Conservation (phyloP, 2,329 filamentous ascomycete species). For the Hortaea werneckii region DNA sequence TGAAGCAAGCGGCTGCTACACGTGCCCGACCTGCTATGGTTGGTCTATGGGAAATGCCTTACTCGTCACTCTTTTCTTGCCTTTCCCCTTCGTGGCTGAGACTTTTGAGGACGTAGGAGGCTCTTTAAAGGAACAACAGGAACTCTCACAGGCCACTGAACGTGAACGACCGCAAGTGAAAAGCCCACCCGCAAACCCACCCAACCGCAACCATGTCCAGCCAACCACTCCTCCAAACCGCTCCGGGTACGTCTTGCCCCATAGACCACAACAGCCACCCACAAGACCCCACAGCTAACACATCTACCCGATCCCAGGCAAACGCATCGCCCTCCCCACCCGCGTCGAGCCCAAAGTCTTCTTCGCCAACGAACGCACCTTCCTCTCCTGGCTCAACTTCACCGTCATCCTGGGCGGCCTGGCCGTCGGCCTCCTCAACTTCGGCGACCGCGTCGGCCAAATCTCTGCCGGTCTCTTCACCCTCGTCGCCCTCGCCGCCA, state of each 20-base stretch:
- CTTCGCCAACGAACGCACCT: slow-evolving; percentile 99
- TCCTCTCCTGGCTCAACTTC: slow-evolving; percentile 99
- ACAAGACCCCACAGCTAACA: background rate
- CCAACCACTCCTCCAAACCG: slow-evolving; percentile 89
- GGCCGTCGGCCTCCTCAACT: slow-evolving; percentile 94
- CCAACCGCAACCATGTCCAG: slow-evolving; percentile 62
- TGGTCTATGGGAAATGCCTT: background rate
- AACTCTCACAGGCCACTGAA: background rate
- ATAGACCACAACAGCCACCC: background rate
- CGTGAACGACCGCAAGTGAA: background rate
- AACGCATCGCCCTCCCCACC: slow-evolving; percentile 94
- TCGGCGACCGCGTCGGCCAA: slow-evolving; percentile 86
- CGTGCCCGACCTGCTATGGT: background rate
- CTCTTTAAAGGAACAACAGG: background rate
- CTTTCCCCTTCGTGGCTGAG: background rate
- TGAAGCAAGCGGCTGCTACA: background rate
- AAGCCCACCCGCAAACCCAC: background rate
- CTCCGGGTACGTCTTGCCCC: slow-evolving; percentile 56
- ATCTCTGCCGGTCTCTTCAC: slow-evolving; percentile 93
- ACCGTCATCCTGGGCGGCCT: slow-evolving; percentile 95
- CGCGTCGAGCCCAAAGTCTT: slow-evolving; percentile 99
- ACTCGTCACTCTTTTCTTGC: background rate
- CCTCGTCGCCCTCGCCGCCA: slow-evolving; percentile 82
- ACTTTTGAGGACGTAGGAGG: background rate
- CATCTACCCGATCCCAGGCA: slow-evolving; percentile 49